Conservation (phyloP, 2,329 filamentous ascomycete genomes). For the Chalaropsis ovoidea region DNA sequence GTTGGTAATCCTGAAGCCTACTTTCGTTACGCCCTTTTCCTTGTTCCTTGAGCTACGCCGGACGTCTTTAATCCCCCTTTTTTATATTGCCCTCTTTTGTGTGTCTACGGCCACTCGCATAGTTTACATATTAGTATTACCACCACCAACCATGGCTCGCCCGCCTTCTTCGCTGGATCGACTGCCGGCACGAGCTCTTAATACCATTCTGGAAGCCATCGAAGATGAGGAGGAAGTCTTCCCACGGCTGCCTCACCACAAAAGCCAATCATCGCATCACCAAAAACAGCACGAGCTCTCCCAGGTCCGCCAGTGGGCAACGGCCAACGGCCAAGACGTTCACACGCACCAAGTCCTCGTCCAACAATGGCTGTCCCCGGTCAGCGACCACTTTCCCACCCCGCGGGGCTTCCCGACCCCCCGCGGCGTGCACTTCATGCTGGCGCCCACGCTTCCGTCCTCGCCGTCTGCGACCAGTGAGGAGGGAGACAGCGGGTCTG, state of each 20-base stretch:
- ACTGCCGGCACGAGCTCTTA: conserved; percentile 44
- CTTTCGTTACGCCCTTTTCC: conserved; percentile 14
- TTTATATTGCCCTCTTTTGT: background rate
- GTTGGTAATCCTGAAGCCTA: conserved; percentile 15
- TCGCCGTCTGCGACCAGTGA: conserved; percentile 48
- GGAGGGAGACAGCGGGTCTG: conserved; percentile 32
- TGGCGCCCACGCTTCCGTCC: conserved; percentile 52
- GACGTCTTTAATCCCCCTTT: conserved; percentile 18
- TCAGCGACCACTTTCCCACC: conserved; percentile 53
- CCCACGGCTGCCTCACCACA: background rate
- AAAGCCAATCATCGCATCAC: background rate
- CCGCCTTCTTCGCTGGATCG: conserved; percentile 46
- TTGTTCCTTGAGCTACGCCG: conserved; percentile 8
- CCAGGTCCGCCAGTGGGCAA: conserved; percentile 11
- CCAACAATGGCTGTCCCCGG: conserved; percentile 49
- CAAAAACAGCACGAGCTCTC: background rate
- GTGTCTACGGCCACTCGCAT: background rate
- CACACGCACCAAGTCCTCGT: conserved; percentile 40
- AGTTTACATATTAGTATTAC: conserved; percentile 29
- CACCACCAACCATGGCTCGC: background rate
- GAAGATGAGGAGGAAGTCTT: conserved; percentile 33
- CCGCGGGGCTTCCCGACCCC: conserved; percentile 52
- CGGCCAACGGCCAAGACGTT: conserved; percentile 17
- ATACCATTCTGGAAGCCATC: conserved; percentile 54
- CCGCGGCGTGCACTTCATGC: conserved; percentile 54